Percentiles rank a stretch among this genome's conserved stretches.
Evolutionary conservation across 2,329 filamentous ascomycete species (phyloP).

Genomic region (Colletotrichum endophyticum): DNA sequence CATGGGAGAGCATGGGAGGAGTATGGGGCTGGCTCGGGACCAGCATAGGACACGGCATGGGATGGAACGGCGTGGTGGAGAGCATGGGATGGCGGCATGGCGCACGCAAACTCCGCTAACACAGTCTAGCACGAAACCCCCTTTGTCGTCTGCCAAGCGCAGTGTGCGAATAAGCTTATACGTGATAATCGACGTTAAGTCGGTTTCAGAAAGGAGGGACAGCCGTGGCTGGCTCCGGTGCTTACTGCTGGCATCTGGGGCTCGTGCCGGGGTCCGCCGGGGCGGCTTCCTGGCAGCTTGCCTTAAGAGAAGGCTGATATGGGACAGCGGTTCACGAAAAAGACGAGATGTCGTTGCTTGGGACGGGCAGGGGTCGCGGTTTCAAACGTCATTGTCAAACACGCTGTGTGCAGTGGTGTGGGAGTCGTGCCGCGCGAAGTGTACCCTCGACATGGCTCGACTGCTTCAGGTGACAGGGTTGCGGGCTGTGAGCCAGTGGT

Average conservation of each 20-base stretch:
- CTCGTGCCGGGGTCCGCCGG: neutral
- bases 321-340: slow-evolving; percentile 10
- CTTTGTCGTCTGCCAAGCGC: slow-evolving; percentile 8
- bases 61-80: neutral
- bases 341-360: slow-evolving; percentile 12
- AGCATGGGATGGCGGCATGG: neutral
- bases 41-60: neutral
- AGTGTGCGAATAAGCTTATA: slow-evolving; percentile 19
- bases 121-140: slow-evolving; percentile 8
- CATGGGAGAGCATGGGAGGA: slow-evolving; percentile 2
- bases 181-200: slow-evolving; percentile 14
- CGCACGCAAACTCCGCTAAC: neutral
- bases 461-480: slow-evolving; percentile 4
- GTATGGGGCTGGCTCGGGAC: neutral
- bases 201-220: slow-evolving; percentile 19
- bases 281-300: neutral
- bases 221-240: neutral
- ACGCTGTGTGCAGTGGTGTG: slow-evolving; percentile 19
- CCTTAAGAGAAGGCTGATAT: slow-evolving; percentile 10
- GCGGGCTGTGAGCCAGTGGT: neutral
- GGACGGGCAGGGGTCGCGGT: slow-evolving; percentile 9
- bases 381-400: slow-evolving; percentile 23
- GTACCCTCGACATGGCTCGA: neutral
- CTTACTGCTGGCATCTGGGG: neutral
- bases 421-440: slow-evolving; percentile 18